Evolutionary conservation across 208 protist species (phyloP), one percentile per base, ranked within the genome.

Genomic region (Acanthamoeba castellanii): DNA sequence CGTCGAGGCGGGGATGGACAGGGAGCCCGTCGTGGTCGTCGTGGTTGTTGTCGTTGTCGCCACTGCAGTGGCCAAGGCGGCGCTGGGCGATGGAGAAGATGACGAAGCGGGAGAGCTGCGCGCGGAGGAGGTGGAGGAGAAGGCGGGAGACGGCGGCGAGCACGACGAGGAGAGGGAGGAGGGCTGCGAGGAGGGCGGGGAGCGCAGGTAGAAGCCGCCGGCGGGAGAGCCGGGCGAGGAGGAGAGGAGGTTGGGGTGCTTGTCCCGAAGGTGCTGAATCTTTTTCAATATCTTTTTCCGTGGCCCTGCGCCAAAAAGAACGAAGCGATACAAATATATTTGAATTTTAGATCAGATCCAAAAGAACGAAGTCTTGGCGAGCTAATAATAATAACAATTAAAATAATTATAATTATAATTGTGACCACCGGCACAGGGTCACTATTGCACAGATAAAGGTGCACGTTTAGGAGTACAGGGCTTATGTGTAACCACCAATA

Each of bases 221-320:
- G 45, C 45, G 14, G 25, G n/a, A 30, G 34, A 91, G 2, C 57
- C 66, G 45, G 87, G 66, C 16, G 87, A 76, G 25, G 66, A 57
- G 59, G 87, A 72, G 52, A 70, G 34, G 14, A 81, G n/a, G 18
- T 20, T 25, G 45, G 91, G 72, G 42, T 85, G 72, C 64, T 52
- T 81, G 2, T 70, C 91, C 8, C 66, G 72, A 4, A 85, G 66
- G 34, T 25, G 30, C 45, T 94, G 55, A 11, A 94, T 94, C 55
- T 84, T 81, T 85, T 94, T 78, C 5, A 61, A 42, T 85, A 70
- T 94, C 70, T 94, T 85, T 25, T 94, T 94, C 9, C 55, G 47
- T 18, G 47, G 45, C 9, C 57, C 57, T 94, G 47, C 20, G 22
- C 30, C 45, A n/a, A 45, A 55, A 30, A 55, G 50, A 61, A 50